phyloP scores from a whole-genome alignment of 148 eudicot species.

The Silene uniflora region DNA sequence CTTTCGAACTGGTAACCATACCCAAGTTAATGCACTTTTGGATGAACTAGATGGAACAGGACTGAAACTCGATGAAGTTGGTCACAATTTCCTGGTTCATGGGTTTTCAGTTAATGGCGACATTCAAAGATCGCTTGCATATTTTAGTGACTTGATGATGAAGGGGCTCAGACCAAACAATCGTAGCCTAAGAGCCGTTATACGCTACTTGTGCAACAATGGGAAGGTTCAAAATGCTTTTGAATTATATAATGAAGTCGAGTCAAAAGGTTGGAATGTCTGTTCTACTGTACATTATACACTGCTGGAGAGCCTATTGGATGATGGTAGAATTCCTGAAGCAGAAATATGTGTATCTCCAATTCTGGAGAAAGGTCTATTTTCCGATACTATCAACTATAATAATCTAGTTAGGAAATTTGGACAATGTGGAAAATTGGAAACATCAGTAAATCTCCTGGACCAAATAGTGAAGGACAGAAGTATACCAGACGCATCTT shows the following conservation, averaged over 20 bases:
- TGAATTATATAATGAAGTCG: conserved; percentile 49
- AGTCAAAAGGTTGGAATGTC: conserved; percentile 49
- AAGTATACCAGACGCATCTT: conserved; percentile 40
- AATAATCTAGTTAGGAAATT: conserved; percentile 49
- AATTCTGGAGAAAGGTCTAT: conserved; percentile 34
- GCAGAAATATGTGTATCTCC: conserved; percentile 47
- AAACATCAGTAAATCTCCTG: conserved; percentile 52
- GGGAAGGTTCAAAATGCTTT: conserved; percentile 53
- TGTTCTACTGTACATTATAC: conserved; percentile 40
- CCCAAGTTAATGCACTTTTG: conserved; percentile 35
- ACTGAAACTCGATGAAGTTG: conserved; percentile 42
- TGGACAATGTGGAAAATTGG: conserved; percentile 33
- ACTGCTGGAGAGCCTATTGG: conserved; percentile 45
- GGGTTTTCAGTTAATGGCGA: conserved; percentile 42
- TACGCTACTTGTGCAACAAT: conserved; percentile 32
- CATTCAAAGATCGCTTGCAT: conserved; percentile 31
- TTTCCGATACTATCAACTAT: conserved; percentile 38
- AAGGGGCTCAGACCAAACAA: conserved; percentile 48
- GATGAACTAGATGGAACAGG: conserved; percentile 39
- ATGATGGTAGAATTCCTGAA: conserved; percentile 34
- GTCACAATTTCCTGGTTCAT: conserved; percentile 47
- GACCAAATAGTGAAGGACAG: conserved; percentile 51
- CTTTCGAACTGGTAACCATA: conserved; percentile 30
- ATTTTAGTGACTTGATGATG: conserved; percentile 41
- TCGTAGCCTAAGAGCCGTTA: conserved; percentile 49